Conservation (phyloP, 768 basidiomycete species). For the Lenzites betulinus region DNA sequence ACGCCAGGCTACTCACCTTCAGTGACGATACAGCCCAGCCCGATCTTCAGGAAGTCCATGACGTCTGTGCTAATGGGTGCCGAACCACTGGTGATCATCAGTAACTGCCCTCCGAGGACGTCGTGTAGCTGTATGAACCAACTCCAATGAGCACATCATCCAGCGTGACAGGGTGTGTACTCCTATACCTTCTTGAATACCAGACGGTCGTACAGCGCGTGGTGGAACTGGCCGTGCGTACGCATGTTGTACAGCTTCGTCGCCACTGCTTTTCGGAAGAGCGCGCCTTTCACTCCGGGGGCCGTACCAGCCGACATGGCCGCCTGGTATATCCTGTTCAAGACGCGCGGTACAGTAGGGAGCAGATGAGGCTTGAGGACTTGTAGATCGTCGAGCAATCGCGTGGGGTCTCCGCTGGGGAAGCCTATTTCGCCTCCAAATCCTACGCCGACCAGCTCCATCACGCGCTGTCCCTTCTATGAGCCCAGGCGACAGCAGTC, state of each 20-base stretch:
- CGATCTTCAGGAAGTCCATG: conserved; percentile 88
- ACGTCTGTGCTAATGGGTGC: conserved; percentile 88
- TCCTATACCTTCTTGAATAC: conserved; percentile 84
- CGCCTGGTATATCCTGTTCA: conserved; percentile 84
- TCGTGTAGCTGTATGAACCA: conserved; percentile 60
- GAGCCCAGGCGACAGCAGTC: neutral
- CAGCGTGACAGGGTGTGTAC: conserved; percentile 10
- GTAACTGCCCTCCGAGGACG: conserved; percentile 79
- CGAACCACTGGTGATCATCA: conserved; percentile 73
- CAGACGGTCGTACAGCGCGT: conserved; percentile 85
- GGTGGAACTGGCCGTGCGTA: conserved; percentile 69
- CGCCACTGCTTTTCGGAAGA: conserved; percentile 82
- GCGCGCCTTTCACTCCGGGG: conserved; percentile 76
- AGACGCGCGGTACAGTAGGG: conserved; percentile 84
- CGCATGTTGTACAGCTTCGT: conserved; percentile 73
- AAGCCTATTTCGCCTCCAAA: conserved; percentile 78
- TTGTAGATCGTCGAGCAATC: conserved; percentile 87
- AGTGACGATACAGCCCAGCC: conserved; percentile 67
- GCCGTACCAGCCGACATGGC: conserved; percentile 70
- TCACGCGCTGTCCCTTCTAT: conserved; percentile 45
- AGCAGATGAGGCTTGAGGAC: conserved; percentile 82
- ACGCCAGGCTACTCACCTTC: conserved; percentile 64
- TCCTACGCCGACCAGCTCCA: conserved; percentile 57
- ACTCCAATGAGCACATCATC: too few species aligned
- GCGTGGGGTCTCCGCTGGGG: conserved; percentile 84